phyloP scores from a whole-genome alignment of 441 rosid species.

The Capsella rubella region DNA sequence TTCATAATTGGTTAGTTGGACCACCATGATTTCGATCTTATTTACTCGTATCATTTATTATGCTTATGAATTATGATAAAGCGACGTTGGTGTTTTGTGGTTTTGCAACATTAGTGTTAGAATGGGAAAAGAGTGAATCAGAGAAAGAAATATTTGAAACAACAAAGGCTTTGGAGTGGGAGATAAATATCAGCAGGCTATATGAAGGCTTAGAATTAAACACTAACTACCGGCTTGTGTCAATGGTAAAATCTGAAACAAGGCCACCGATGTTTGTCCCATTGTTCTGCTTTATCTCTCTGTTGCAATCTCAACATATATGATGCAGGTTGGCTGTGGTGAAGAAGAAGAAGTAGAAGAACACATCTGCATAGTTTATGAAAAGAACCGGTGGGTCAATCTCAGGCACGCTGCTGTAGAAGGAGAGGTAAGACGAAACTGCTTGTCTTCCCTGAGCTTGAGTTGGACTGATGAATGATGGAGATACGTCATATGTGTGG shows the following conservation, averaged over 20 bases:
- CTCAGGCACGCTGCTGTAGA: conserved; percentile 2
- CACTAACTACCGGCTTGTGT: conserved; percentile 37
- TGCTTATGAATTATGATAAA: background rate
- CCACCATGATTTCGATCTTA: background rate
- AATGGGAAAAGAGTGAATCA: conserved; percentile 32
- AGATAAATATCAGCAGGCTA: conserved; percentile 36
- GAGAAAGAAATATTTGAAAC: conserved; percentile 33
- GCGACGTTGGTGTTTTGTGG: background rate
- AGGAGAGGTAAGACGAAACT: conserved; percentile 39
- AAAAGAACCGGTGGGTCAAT: conserved; percentile 30
- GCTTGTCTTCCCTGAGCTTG: conserved; percentile 1
- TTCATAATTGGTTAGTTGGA: conserved; percentile 28
- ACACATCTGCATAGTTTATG: conserved; percentile 29
- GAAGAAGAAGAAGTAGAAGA: conserved; percentile 14
- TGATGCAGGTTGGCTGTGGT: conserved; percentile 36
- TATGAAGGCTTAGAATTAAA: conserved; percentile 21
- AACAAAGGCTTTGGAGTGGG: conserved; percentile 33
- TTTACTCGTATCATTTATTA: background rate
- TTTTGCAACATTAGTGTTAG: conserved; percentile 26
- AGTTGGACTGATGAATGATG: background rate
- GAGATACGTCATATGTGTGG: background rate
- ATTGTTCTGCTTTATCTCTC: background rate
- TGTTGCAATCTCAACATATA: background rate
- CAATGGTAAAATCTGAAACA: conserved; percentile 34
- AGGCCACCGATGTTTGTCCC: background rate